Conservation (phyloP, 192 early-diverging fungal genomes). For the Mortierella alpina region DNA sequence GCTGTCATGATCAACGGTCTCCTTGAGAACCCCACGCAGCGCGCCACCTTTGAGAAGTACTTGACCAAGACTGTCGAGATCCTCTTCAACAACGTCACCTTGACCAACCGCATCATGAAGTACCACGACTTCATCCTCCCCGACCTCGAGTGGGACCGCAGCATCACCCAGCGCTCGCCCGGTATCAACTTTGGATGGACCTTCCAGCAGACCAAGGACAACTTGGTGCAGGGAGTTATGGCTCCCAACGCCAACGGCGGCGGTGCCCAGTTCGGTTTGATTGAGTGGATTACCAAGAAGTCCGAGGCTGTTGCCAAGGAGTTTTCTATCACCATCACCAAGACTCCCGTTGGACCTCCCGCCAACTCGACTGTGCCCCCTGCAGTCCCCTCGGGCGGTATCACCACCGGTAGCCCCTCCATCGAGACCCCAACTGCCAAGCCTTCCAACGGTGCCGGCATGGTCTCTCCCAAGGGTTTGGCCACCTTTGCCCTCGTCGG, state of each 20-base stretch:
- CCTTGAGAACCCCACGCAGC: slow-evolving; percentile 50
- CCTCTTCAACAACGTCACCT: slow-evolving; percentile 60
- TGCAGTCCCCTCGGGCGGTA: too few species aligned
- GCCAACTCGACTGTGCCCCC: too few species aligned
- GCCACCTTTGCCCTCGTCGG: too few species aligned
- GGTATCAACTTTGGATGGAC: slow-evolving; percentile 59
- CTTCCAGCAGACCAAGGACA: slow-evolving; percentile 43
- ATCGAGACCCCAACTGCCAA: too few species aligned
- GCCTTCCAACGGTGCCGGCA: too few species aligned
- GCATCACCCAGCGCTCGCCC: slow-evolving; percentile 59
- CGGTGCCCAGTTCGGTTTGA: slow-evolving; percentile 55
- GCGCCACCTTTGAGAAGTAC: slow-evolving; percentile 53
- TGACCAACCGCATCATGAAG: slow-evolving; percentile 51
- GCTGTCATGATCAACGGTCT: slow-evolving; percentile 59
- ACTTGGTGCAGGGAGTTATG: slow-evolving; percentile 35
- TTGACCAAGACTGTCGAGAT: slow-evolving; percentile 55
- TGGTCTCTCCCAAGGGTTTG: too few species aligned
- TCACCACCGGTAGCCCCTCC: too few species aligned
- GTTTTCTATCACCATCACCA: slow-evolving; percentile 8
- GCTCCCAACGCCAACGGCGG: slow-evolving; percentile 29
- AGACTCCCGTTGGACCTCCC: too few species aligned
- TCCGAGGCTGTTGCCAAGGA: slow-evolving; percentile 48
- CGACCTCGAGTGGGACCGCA: slow-evolving; percentile 60
- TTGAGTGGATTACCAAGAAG: slow-evolving; percentile 60
- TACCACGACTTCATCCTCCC: slow-evolving; percentile 57